A percentile compares a stretch with the other conserved stretches of the same genome.
Evolutionary conservation across 306 rosid genomes (phyloP).

Genomic region (Sophora flavescens): DNA sequence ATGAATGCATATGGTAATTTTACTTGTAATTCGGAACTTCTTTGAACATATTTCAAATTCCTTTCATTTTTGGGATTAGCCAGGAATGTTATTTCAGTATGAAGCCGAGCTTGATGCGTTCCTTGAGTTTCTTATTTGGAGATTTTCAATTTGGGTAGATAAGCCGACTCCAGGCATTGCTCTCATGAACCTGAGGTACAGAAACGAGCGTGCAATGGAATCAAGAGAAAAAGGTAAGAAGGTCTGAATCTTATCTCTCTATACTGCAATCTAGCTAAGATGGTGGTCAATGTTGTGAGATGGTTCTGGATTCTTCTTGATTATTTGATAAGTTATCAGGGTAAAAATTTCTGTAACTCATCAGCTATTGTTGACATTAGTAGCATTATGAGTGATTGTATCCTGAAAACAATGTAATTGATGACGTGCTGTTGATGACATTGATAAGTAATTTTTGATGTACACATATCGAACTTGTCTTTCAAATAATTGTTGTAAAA

Average conservation of each 20-base stretch:
- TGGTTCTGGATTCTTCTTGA: conserved; percentile 12
- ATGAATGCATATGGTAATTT: not conserved
- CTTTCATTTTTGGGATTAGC: conserved; percentile 73
- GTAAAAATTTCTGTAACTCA: conserved; percentile 1
- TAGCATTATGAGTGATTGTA: not conserved
- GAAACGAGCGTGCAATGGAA: conserved; percentile 88
- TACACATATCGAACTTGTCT: not conserved
- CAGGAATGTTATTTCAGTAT: conserved; percentile 99
- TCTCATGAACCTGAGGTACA: conserved; percentile 94
- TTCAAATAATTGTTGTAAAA: not conserved
- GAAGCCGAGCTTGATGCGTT: conserved; percentile 91
- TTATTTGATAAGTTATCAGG: conserved; percentile 28
- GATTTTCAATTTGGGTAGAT: conserved; percentile 97
- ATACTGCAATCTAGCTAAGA: conserved; percentile 23
- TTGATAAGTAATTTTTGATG: conserved; percentile 3
- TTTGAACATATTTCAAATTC: conserved; percentile 42
- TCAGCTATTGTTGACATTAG: not conserved
- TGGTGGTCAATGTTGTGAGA: conserved; percentile 42
- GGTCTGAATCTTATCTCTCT: conserved; percentile 41
- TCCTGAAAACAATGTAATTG: not conserved
- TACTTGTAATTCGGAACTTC: conserved; percentile 23
- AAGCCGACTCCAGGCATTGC: conserved; percentile 98
- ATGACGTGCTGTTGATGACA: conserved; percentile 13
- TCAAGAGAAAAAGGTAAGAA: conserved; percentile 77
- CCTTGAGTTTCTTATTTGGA: conserved; percentile 97